Percentiles rank a stretch among this genome's conserved stretches.
phyloP scores from a whole-genome alignment of 2,329 filamentous ascomycete species.

The Pseudodiploospora longispora region DNA sequence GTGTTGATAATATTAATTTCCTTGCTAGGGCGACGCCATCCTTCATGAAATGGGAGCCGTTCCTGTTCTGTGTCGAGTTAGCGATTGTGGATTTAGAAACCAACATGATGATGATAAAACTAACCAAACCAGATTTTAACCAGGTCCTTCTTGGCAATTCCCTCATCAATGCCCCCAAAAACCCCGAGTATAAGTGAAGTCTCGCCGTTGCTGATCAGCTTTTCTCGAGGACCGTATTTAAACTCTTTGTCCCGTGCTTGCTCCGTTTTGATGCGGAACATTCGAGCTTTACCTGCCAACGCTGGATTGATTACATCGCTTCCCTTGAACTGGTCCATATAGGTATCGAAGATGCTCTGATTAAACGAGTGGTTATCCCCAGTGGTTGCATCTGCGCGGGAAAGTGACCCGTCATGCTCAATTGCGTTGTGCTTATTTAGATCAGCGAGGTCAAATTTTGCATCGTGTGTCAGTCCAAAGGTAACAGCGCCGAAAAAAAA shows the following conservation, averaged over 20 bases:
- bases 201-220: background rate
- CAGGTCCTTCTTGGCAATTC: slow-evolving; percentile 2
- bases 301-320: slow-evolving; percentile 1
- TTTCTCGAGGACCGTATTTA: background rate
- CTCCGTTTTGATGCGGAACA: slow-evolving; percentile 1
- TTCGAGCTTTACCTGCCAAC: slow-evolving; percentile 1
- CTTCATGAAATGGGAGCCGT: no score
- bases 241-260: background rate
- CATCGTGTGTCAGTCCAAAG: background rate
- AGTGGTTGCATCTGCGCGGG: slow-evolving; percentile 1
- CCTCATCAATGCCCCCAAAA: slow-evolving; percentile 2
- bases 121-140: slow-evolving; percentile 4
- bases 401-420: slow-evolving; percentile 4
- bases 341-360: slow-evolving; percentile 1
- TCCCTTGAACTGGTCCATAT: no score
- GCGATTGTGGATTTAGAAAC: no score
- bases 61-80: no score
- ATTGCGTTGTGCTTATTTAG: slow-evolving; percentile 3
- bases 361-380: slow-evolving; percentile 1
- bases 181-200: background rate
- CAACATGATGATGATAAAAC: no score
- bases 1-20: no score
- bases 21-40: no score
- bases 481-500: background rate
- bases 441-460: background rate